Percentiles rank a stretch among this genome's conserved stretches.
phyloP scores from a whole-genome alignment of 192 early-diverging fungal genomes.

The Chytriomyces confervae region DNA sequence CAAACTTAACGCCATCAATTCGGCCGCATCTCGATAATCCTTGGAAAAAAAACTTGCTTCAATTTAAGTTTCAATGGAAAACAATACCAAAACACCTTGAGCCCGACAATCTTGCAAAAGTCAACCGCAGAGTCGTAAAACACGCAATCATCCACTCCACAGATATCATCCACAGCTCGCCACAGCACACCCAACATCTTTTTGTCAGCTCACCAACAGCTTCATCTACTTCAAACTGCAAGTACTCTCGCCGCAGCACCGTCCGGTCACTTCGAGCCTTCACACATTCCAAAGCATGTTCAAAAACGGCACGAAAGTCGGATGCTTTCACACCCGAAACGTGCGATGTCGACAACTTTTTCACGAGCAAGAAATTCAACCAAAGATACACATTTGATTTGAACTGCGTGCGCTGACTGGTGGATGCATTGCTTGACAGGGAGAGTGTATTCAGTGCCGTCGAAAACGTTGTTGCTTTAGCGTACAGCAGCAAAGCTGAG shows the following conservation, averaged over 20 bases:
- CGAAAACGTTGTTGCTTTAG: neutral
- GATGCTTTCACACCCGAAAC: too few species aligned
- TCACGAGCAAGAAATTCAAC: slow-evolving; percentile 17
- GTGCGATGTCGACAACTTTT: neutral
- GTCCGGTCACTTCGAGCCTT: neutral
- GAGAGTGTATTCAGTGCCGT: neutral
- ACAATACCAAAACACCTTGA: neutral
- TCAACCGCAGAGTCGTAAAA: neutral
- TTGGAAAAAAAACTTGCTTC: neutral
- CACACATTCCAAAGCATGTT: slow-evolving; percentile 4
- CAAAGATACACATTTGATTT: slow-evolving; percentile 25
- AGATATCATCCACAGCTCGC: slow-evolving; percentile 21
- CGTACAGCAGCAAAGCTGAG: slow-evolving; percentile 13
- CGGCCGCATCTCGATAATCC: slow-evolving; percentile 1
- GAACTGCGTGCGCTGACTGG: neutral
- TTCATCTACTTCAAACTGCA: neutral
- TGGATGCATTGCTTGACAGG: neutral
- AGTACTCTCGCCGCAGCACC: slow-evolving; percentile 19
- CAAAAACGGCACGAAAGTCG: neutral
- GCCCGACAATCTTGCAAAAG: slow-evolving; percentile 2
- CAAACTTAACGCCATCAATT: neutral
- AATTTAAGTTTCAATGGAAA: neutral
- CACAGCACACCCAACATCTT: neutral
- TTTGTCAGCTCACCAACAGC: neutral
- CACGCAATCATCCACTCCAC: neutral